Base-by-base conservation (phyloP, 2,329 filamentous ascomycete species). In the Aspergillus sp. region DNA sequence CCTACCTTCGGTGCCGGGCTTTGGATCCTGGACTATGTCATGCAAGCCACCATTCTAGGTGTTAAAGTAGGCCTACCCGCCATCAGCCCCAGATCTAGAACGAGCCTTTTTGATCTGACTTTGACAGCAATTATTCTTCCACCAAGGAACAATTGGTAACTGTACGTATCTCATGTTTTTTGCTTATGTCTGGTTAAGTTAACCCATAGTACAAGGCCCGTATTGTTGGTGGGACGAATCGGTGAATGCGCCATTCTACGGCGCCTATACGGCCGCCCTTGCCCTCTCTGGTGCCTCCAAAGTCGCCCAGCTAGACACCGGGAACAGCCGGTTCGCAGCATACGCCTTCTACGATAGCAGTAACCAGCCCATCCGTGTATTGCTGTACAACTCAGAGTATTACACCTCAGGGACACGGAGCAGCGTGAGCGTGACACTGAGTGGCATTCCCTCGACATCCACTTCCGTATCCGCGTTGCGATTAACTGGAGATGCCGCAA, bases 241-340 rank as follows among this genome's bases (percentile, higher is more conserved):
- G 44, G 83, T 83, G 75, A 81, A 81, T 0, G 76, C 80, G 0
- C 81, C 83, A 0, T 85, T 83, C 66, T 84, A 82, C 58, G 82
- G 82, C 3, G 82, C 82, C 0, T 81, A 80, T 50, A 78, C 78
- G 3, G 81, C 81, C 1, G 76, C 78, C 2, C 76, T 80, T n/a
- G 70, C 81, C 1, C 67, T 83, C 27, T 79, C 80, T 1, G 73
- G 76, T 0, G 80, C 78, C 0, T 69, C 75, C n/a, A 68, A 77
- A 47, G 70, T 84, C 51, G 77, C 80, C 0, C 76, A 78, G 0
- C 70, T 84, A 17, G 83, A 84, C 57, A 74, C 73, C 23, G 75
- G 78, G n/a, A 72, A 59, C 8, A 75, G 65, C 0, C 70, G 73
- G 15, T 81, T 81, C 38, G 82, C 80, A 0, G 80, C 72, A 1